phyloP scores from a whole-genome alignment of 306 rosid genomes.

The Amphicarpaea edgeworthii region DNA sequence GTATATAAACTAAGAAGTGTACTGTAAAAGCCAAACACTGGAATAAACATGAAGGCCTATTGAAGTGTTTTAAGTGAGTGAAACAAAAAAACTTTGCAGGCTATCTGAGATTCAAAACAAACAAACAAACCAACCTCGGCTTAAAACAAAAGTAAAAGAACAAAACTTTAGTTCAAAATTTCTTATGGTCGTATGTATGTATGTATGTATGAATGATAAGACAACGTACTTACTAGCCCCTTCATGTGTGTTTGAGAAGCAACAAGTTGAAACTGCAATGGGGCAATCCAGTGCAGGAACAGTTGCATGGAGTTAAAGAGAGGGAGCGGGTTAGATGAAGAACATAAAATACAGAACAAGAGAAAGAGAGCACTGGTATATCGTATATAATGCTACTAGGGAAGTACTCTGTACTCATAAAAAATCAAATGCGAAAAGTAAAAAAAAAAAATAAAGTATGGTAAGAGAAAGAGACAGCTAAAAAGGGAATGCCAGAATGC shows the following conservation, averaged over 20 bases:
- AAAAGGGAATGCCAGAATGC: slow-evolving; percentile 47
- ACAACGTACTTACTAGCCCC: slow-evolving; percentile 68
- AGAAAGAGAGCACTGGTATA: slow-evolving; percentile 11
- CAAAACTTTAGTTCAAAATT: not conserved
- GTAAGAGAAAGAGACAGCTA: slow-evolving; percentile 52
- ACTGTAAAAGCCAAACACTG: not conserved
- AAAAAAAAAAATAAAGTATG: not conserved
- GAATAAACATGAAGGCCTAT: slow-evolving; percentile 5
- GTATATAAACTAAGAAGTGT: slow-evolving; percentile 1
- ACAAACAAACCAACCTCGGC: not conserved
- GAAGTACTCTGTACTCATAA: slow-evolving; percentile 37
- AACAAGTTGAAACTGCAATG: slow-evolving; percentile 17
- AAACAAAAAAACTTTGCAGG: slow-evolving; percentile 1
- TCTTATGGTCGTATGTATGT: too few species aligned
- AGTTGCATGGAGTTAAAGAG: slow-evolving; percentile 16
- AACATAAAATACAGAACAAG: slow-evolving; percentile 4
- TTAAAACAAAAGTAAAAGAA: not conserved
- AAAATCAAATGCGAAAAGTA: not conserved
- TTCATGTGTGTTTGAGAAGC: slow-evolving; percentile 47
- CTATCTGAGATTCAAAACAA: not conserved
- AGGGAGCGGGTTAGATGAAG: slow-evolving; percentile 5
- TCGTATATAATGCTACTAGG: slow-evolving; percentile 43
- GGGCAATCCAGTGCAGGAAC: slow-evolving; percentile 21
- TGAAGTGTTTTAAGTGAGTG: not conserved
- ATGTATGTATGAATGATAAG: too few species aligned